Percentiles rank a stretch among this genome's conserved stretches.
Conservation (phyloP, 148 eudicot species). For the Selenicereus undatus region DNA sequence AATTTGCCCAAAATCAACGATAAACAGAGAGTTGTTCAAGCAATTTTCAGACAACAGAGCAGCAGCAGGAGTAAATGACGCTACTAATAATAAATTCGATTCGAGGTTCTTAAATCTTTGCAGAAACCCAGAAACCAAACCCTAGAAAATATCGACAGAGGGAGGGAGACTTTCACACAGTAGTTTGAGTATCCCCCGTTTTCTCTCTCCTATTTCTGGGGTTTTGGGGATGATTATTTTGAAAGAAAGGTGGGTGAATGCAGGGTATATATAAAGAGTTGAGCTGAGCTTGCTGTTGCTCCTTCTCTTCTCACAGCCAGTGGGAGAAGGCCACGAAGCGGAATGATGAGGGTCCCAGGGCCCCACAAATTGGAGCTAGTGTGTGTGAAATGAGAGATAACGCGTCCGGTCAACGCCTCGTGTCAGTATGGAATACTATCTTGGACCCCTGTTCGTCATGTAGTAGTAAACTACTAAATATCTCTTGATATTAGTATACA, state of each 20-base stretch:
- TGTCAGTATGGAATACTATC: not conserved
- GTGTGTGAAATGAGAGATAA: not conserved
- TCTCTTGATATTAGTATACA: too few relatives aligned
- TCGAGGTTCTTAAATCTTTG: not conserved
- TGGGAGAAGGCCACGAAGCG: not conserved
- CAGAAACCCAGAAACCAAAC: not conserved
- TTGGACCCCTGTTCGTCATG: not conserved
- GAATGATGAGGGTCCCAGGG: not conserved
- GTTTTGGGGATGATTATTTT: not conserved
- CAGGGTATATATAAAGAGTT: not conserved
- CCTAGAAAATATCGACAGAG: not conserved
- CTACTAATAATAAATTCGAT: too few relatives aligned
- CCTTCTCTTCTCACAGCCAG: not conserved
- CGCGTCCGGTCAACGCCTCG: not conserved
- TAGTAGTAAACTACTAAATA: not conserved
- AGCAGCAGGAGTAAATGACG: not conserved
- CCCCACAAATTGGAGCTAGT: not conserved
- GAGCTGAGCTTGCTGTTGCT: not conserved
- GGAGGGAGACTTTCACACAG: not conserved
- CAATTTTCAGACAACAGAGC: not conserved
- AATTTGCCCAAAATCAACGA: not conserved
- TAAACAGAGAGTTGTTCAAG: not conserved
- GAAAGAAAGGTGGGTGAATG: not conserved
- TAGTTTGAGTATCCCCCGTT: not conserved
- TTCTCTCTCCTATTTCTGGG: not conserved